Evolutionary conservation across 2,329 filamentous ascomycete species (phyloP), one percentile per base, ranked within the genome.

Genomic region (Ploettnerulaceae sp.): DNA sequence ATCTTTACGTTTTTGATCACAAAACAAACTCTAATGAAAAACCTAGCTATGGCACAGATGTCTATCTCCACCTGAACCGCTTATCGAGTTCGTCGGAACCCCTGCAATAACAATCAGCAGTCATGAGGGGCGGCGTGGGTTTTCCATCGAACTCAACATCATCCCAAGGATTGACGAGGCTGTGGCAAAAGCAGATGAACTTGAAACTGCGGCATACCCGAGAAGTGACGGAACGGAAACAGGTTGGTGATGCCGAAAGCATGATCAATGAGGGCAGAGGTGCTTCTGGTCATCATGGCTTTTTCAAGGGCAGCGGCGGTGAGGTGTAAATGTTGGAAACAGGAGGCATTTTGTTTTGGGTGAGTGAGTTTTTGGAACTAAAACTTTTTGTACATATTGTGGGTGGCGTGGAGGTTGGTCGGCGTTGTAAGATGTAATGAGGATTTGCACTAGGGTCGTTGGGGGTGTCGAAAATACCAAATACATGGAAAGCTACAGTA

Each of bases 61-160:
- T 97, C 42, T 98, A 98, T 70, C 85, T 98, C 37, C 93, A 98
- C 67, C 81, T 98, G 40, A 98, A 98, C 72, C 82, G 93, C 46
- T 77, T 98, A 20, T 95, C 89, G 33, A 95, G 89, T 57, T 95
- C 89, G 28, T 96, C 90, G 20, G 93, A 98, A 68, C 93, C 93
- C 56, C 75, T 98, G 41, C 91, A 96, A 87, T 97, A 93, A 79
- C 76, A 82, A 65, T 56, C 57, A 63, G 82, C 84, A 76, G 85
- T 88, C 85, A 89, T 82, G 84, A 89, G 85, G 79, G 84, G 82
- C 14, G 36, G 26, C 43, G 26, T 41, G 40, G 47, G 47, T 24
- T 35, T 47, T 21, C 11, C 29, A 31, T 35, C 45, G 17, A 35
- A 38, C 24, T 18, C 60, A 64, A 14, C 32, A 26, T 64, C 67